Evolutionary conservation across 2,329 filamentous ascomycete genomes (phyloP).

Genomic region (Paecilomyces niveus): DNA sequence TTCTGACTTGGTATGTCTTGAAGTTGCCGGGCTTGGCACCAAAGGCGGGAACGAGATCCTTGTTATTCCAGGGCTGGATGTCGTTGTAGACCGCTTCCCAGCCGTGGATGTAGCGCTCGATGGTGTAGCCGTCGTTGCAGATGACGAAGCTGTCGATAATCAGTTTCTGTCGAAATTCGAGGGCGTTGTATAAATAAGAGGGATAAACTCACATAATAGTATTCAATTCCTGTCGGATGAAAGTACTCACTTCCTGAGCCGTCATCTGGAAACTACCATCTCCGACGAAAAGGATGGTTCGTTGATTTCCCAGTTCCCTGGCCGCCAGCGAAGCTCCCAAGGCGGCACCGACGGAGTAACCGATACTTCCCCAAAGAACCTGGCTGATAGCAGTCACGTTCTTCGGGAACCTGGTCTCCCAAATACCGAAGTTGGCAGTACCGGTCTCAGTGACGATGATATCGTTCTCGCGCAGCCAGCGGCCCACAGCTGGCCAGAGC

Average conservation of each 20-base stretch:
- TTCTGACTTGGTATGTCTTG: conserved; percentile 61
- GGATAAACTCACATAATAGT: conserved; percentile 61
- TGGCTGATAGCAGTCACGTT: conserved; percentile 76
- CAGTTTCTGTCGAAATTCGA: conserved; percentile 25
- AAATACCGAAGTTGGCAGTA: conserved; percentile 81
- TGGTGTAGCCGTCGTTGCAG: conserved; percentile 83
- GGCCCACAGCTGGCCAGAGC: conserved; percentile 69
- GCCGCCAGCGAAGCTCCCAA: conserved; percentile 68
- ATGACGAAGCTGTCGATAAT: conserved; percentile 55
- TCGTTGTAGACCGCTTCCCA: conserved; percentile 77
- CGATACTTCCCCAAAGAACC: conserved; percentile 64
- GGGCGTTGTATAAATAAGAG: background rate
- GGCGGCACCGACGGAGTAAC: conserved; percentile 56
- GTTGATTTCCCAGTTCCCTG: conserved; percentile 55
- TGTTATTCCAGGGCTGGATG: conserved; percentile 67
- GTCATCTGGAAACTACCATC: conserved; percentile 84
- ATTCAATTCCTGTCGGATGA: conserved; percentile 66
- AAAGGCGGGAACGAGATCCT: conserved; percentile 60
- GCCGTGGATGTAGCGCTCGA: conserved; percentile 82
- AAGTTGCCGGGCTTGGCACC: conserved; percentile 51
- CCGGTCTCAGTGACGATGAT: conserved; percentile 82
- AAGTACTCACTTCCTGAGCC: conserved; percentile 75
- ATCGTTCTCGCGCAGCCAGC: conserved; percentile 65
- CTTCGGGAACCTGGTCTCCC: conserved; percentile 72
- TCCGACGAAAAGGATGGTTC: conserved; percentile 80